These are phyloP conservation scores for Lycium barbarum DNA, from an alignment of 257 asterid genomes.

Conservation along the genomic window DNA sequence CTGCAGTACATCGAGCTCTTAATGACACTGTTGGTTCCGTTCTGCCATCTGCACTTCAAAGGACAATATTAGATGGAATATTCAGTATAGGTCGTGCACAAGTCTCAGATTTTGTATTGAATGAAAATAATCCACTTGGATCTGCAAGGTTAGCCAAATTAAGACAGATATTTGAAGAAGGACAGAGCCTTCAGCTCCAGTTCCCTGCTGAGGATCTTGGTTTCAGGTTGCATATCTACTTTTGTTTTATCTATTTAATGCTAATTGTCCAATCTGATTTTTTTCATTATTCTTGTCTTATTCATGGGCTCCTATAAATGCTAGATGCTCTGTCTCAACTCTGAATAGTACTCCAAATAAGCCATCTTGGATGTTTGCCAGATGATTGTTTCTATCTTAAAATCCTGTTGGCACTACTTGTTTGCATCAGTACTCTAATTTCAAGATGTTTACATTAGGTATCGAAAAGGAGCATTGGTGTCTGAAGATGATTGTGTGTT, in stretches of 20 bases:
- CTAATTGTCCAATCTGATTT: neutral
- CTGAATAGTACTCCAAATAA: neutral
- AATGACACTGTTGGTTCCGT: conserved; percentile 67
- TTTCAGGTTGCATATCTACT: conserved; percentile 59
- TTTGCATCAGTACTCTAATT: conserved; percentile 33
- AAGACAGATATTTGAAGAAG: conserved; percentile 74
- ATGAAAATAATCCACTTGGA: conserved; percentile 85
- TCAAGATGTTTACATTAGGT: conserved; percentile 53
- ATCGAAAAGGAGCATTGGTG: conserved; percentile 73
- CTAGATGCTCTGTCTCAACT: neutral
- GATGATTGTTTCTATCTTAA: neutral
- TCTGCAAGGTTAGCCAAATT: conserved; percentile 78
- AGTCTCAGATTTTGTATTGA: conserved; percentile 71
- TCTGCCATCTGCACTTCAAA: conserved; percentile 72
- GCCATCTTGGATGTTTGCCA: neutral
- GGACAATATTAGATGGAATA: conserved; percentile 68
- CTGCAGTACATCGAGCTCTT: conserved; percentile 78
- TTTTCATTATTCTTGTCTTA: neutral
- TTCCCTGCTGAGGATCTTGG: conserved; percentile 98
- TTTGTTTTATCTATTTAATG: neutral
- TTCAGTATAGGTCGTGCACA: conserved; percentile 91
- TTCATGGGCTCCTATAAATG: neutral
- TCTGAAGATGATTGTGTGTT: conserved; percentile 46
- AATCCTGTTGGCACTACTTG: conserved; percentile 9
- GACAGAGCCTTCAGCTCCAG: conserved; percentile 97